A percentile compares a stretch with the other conserved stretches of the same genome.
Conservation (phyloP, 202 grass and related monocot genomes). For the Zizania palustris region DNA sequence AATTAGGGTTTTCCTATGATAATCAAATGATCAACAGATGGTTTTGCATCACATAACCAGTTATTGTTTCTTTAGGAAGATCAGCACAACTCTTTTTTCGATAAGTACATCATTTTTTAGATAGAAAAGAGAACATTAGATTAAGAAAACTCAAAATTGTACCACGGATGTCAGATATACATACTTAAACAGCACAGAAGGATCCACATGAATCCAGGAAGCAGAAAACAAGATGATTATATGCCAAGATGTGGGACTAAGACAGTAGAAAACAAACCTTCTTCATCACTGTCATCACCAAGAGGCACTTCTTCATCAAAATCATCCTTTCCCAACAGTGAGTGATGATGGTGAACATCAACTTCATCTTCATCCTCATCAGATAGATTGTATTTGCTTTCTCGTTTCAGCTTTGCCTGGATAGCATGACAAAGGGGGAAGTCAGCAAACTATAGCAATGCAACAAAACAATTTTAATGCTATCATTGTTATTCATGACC, state of each 20-base stretch:
- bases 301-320: constrained; percentile 87
- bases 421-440: constrained; percentile 20
- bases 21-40: not conserved
- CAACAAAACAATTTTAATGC: not conserved
- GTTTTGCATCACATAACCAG: not conserved
- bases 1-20: not conserved
- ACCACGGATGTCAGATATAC: not conserved
- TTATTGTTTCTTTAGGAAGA: not conserved
- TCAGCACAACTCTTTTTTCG: not conserved
- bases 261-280: constrained; percentile 32
- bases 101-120: constrained; percentile 1
- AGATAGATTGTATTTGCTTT: constrained; percentile 88
- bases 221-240: constrained; percentile 4
- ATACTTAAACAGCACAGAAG: constrained; percentile 27
- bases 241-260: not conserved
- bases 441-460: constrained; percentile 5
- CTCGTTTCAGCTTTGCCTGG: constrained; percentile 75
- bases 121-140: not conserved
- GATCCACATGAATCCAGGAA: constrained; percentile 6
- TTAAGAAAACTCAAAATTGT: not conserved
- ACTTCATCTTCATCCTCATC: constrained; percentile 70
- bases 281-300: constrained; percentile 63
- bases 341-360: constrained; percentile 28
- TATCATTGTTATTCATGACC: not conserved
- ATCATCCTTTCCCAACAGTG: constrained; percentile 68